Evolutionary conservation across 192 early-diverging fungal species (phyloP).

Genomic region (Chytriomyces hyalinus): DNA sequence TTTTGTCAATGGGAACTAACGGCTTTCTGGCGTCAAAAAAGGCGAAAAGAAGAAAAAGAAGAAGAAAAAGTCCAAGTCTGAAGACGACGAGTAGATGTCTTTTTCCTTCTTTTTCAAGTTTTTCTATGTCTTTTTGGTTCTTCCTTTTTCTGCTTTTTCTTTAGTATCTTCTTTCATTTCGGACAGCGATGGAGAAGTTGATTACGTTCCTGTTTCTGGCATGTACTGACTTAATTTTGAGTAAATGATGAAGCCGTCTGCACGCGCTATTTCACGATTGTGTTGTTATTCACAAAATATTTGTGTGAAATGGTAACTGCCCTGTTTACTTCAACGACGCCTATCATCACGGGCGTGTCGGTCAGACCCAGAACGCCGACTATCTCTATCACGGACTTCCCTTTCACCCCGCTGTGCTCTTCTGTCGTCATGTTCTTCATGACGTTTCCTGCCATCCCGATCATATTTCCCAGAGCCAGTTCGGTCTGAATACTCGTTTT

Average conservation of each 20-base stretch:
- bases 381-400: background rate
- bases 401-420: too few relatives aligned
- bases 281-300: too few relatives aligned
- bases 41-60: conserved; percentile 44
- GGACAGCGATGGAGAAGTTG: background rate
- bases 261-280: too few relatives aligned
- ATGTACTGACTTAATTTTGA: too few relatives aligned
- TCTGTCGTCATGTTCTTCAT: too few relatives aligned
- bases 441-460: too few relatives aligned
- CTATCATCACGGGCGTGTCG: background rate
- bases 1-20: background rate
- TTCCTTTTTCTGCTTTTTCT: background rate
- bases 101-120: background rate
- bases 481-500: too few relatives aligned
- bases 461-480: too few relatives aligned
- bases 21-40: background rate
- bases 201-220: background rate
- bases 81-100: background rate
- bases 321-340: background rate
- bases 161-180: conserved; percentile 8
- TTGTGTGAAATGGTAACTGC: background rate
- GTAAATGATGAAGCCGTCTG: too few relatives aligned
- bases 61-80: conserved; percentile 29
- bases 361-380: background rate
- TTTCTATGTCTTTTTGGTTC: background rate